Conservation (phyloP, 1,284 basidiomycete species). For the Tilletia walkeri region DNA sequence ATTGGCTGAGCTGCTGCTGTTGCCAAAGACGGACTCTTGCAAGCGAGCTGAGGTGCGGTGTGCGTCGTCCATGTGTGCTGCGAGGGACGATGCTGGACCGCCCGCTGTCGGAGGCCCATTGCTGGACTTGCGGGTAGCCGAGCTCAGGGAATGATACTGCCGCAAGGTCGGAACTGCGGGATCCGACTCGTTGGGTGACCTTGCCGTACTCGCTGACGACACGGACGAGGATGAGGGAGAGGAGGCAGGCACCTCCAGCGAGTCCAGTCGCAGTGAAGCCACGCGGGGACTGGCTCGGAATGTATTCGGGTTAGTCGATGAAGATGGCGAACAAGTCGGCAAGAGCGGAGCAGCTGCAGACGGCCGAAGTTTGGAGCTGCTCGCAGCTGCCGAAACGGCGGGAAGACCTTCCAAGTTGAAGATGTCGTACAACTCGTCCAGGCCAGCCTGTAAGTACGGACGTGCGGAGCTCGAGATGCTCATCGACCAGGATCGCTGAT, state of each 20-base stretch:
- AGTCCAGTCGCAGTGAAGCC: too few species aligned
- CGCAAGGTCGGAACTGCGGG: neutral
- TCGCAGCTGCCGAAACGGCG: neutral
- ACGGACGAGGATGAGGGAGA: too few species aligned
- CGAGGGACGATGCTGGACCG: neutral
- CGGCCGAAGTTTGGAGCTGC: neutral
- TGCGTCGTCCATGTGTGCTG: neutral
- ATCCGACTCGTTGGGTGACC: too few species aligned
- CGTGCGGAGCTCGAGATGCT: slow-evolving; percentile 11
- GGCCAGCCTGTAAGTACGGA: slow-evolving; percentile 8
- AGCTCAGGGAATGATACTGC: slow-evolving; percentile 16
- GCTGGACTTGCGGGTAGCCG: neutral
- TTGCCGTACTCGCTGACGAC: too few species aligned
- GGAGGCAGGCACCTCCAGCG: too few species aligned
- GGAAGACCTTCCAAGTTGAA: slow-evolving; percentile 8
- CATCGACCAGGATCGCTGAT: slow-evolving; percentile 1
- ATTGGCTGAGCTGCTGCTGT: neutral
- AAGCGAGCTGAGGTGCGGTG: neutral
- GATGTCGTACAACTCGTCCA: slow-evolving; percentile 19
- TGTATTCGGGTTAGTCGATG: too few species aligned
- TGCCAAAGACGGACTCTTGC: neutral
- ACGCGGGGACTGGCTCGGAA: too few species aligned
- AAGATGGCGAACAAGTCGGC: neutral
- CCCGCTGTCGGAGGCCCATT: neutral
- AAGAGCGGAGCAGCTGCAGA: neutral